Percentiles rank a stretch among this genome's conserved stretches.
These are phyloP conservation scores for Plasmodium gallinaceum DNA, from an alignment of 169 alveolate species.

Conservation along the genomic window DNA sequence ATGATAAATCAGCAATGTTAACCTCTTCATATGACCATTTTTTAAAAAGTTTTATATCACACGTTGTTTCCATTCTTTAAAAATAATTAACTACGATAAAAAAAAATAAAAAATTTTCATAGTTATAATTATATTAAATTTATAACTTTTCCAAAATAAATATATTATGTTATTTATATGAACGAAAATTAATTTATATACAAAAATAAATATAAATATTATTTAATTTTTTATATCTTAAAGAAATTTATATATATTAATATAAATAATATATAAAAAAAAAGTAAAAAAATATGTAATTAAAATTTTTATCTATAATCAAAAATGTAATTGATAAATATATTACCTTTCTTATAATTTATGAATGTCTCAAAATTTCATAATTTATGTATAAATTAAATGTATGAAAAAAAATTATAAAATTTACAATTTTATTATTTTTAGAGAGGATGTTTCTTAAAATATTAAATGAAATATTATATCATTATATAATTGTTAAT, in stretches of 20 bases:
- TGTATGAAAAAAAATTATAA: neutral
- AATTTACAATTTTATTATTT: neutral
- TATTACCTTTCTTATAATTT: neutral
- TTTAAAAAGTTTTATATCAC: slow-evolving; percentile 95
- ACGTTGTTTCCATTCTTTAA: slow-evolving; percentile 78
- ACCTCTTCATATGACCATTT: slow-evolving; percentile 98
- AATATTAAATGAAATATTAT: no score
- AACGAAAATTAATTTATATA: neutral
- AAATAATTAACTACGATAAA: slow-evolving; percentile 8
- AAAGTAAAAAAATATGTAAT: no score
- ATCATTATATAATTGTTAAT: neutral
- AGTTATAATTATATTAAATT: neutral
- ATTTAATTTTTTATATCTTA: neutral
- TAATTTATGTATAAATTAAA: neutral
- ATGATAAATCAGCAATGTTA: slow-evolving; percentile 95
- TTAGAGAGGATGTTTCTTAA: neutral
- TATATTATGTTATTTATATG: neutral
- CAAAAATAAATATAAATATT: neutral
- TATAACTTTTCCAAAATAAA: neutral
- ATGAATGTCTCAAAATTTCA: neutral
- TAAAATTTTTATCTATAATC: neutral
- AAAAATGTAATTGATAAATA: no score
- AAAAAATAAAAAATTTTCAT: slow-evolving; percentile 1
- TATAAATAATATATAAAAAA: no score
- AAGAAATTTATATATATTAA: no score